Conservation (phyloP, 1,284 basidiomycete species). For the Puccinia coronata region DNA sequence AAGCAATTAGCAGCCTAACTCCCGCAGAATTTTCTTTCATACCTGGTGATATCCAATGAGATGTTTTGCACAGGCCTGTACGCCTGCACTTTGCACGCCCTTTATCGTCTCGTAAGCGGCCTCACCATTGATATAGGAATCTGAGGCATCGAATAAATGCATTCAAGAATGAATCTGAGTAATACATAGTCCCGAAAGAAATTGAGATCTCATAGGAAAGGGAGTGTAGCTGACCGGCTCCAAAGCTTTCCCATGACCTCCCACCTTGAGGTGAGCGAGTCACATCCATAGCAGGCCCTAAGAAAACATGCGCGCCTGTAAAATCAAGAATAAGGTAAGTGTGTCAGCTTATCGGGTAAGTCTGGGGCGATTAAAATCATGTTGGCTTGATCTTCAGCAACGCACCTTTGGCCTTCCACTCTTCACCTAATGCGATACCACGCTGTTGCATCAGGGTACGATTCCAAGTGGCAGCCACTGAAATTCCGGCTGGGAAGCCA, state of each 20-base stretch:
- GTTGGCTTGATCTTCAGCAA: conserved; percentile 55
- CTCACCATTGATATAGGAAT: conserved; percentile 55
- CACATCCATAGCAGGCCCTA: conserved; percentile 54
- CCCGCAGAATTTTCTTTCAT: conserved; percentile 51
- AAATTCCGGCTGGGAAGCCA: conserved; percentile 57
- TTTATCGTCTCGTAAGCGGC: conserved; percentile 53
- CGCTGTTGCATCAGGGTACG: conserved; percentile 54
- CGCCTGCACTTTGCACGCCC: conserved; percentile 55
- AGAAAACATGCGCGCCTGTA: conserved; percentile 50
- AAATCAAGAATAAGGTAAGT: background rate
- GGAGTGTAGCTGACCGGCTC: background rate
- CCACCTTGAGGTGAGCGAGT: conserved; percentile 54
- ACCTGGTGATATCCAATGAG: conserved; percentile 57
- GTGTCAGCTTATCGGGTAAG: background rate
- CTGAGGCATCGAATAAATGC: background rate
- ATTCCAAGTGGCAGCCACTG: conserved; percentile 57
- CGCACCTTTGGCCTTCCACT: conserved; percentile 57
- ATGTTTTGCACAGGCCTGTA: conserved; percentile 56
- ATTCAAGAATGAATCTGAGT: too few species aligned
- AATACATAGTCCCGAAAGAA: too few species aligned
- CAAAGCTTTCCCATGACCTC: conserved; percentile 54
- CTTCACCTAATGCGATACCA: conserved; percentile 55
- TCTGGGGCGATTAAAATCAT: background rate
- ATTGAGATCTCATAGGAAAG: background rate
- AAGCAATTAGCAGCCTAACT: background rate